Base-by-base conservation (phyloP, 495 filamentous ascomycete species). In the Aspergillus avenaceus region DNA sequence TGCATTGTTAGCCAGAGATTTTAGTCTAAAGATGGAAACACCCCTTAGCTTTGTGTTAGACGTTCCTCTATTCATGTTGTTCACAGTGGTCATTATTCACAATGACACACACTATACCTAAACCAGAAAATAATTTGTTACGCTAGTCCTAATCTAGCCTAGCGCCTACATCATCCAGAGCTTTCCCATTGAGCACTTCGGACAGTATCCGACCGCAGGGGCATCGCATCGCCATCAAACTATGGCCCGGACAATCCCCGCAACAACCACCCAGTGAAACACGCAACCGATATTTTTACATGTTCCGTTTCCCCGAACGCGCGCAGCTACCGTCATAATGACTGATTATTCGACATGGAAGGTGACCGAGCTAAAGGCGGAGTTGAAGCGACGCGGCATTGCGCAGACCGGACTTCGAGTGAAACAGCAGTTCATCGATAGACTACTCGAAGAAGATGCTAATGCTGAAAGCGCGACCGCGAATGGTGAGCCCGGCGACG, bases 321-420 rank as follows among this genome's bases (percentile, higher is more conserved):
- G 27, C 44, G 43, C 38, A 45, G 19, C 14, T 21, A 14, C 36
- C 47, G 28, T 49, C 52, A 67, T 19, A 5, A 80, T 79, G 76
- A 50, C 61, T 42, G 76, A 80, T 48, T 80, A 77, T 52, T 70
- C 69, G 24, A 76, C 74, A 52, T 70, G 66, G 66, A 80, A 78
- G 53, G 77, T 80, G 31, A 65, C 69, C n/a, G 76, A 79, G 36
- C 59, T 80, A 46, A 78, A 77, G 59, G 71, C 73, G 18, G 75
- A 80, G 60, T 65, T 79, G 50, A 76, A 75, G 52, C 72, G 60
- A 44, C 77, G 75, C 47, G 72, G 70, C 40, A 70, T 80, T 45
- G 65, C 76, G 24, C 75, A 75, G 50, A 76, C 77, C 14, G 75
- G 75, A 3, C 62, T 79, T 27, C 68, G 76, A 41, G 61, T 75